Evolutionary conservation across 495 filamentous ascomycete genomes (phyloP).

Genomic region (Penicillium mononematosum): DNA sequence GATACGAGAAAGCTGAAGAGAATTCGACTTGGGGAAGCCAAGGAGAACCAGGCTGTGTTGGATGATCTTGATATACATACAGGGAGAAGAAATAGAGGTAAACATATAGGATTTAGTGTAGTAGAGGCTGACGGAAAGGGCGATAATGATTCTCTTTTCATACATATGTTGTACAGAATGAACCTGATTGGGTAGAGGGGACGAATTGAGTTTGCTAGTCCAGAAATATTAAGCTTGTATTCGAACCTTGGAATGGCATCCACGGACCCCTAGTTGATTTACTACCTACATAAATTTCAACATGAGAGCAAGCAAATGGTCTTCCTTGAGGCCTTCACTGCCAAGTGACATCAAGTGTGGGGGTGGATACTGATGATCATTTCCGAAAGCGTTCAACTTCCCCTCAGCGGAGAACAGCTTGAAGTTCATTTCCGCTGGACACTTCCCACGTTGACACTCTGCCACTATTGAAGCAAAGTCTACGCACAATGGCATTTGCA

Average conservation of each 20-base stretch:
- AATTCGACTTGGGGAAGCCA: not conserved
- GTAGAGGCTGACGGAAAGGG: not conserved
- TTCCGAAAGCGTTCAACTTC: slow-evolving; percentile 1
- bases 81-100: not conserved
- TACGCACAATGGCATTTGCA: slow-evolving; percentile 32
- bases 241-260: not conserved
- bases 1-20: not conserved
- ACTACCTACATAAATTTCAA: too few relatives aligned
- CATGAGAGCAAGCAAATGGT: too few relatives aligned
- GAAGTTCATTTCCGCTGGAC: not conserved
- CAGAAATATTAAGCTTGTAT: not conserved
- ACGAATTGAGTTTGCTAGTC: not conserved
- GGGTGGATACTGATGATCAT: slow-evolving; percentile 3
- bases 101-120: too few relatives aligned
- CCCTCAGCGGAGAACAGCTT: not conserved
- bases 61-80: not conserved
- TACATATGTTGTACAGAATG: too few relatives aligned
- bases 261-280: too few relatives aligned
- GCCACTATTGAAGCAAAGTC: not conserved
- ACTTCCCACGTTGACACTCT: not conserved
- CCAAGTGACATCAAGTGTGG: slow-evolving; percentile 3
- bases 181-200: not conserved
- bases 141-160: not conserved
- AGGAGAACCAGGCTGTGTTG: not conserved
- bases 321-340: not conserved